Evolutionary conservation across 352 stramenopile genomes (phyloP).

Genomic region (Globisporangium spinosum): DNA sequence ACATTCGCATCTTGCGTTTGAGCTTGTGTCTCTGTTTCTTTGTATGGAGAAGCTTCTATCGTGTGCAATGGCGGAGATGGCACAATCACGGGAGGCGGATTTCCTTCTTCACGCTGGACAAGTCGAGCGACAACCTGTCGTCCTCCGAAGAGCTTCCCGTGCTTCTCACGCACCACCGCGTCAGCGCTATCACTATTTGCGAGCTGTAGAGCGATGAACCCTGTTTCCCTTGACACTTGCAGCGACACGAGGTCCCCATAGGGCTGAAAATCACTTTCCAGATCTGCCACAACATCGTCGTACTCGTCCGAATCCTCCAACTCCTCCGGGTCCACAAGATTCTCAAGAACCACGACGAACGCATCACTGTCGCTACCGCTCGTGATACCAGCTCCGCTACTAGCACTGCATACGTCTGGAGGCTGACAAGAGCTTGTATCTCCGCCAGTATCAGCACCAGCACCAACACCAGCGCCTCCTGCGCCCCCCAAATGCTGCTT

Average conservation of each 20-base stretch:
- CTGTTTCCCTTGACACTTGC: slow-evolving; percentile 13
- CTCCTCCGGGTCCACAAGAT: slow-evolving; percentile 39
- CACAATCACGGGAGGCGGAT: slow-evolving; percentile 16
- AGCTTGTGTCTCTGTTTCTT: background rate
- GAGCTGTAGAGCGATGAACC: slow-evolving; percentile 21
- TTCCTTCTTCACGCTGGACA: slow-evolving; percentile 1
- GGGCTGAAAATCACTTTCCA: slow-evolving; percentile 2
- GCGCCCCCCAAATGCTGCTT: background rate
- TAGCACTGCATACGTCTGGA: background rate
- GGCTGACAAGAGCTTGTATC: background rate
- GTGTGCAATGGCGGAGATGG: background rate
- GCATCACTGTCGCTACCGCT: background rate
- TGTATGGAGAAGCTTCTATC: background rate
- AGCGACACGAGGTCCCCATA: slow-evolving; percentile 6
- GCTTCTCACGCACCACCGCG: slow-evolving; percentile 18
- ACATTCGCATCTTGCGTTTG: background rate
- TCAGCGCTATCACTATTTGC: slow-evolving; percentile 13
- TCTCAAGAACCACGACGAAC: slow-evolving; percentile 9
- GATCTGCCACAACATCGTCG: slow-evolving; percentile 36
- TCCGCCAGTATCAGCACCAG: background rate
- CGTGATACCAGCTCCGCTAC: background rate
- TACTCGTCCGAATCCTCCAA: slow-evolving; percentile 54
- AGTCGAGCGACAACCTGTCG: slow-evolving; percentile 17
- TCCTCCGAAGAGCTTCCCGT: slow-evolving; percentile 39
- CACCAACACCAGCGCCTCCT: background rate